Evolutionary conservation across 306 rosid genomes (phyloP).

Genomic region (Cicer bijugum): DNA sequence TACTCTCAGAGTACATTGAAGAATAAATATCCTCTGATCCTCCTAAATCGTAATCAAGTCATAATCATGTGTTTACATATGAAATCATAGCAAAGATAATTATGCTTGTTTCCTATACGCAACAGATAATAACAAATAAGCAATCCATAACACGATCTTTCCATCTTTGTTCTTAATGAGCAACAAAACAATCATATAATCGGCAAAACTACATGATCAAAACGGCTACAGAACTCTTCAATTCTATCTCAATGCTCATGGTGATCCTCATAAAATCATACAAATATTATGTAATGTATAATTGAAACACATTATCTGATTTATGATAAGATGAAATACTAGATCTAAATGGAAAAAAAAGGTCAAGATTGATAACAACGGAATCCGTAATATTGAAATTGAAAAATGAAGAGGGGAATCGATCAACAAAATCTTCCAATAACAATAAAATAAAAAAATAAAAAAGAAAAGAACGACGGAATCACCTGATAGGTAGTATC

Average conservation of each 20-base stretch:
- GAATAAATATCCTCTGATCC: conserved; percentile 28
- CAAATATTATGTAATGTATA: background rate
- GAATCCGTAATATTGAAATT: background rate
- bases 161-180: conserved; percentile 4
- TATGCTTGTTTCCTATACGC: background rate
- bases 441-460: background rate
- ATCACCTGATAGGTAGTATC: conserved; percentile 84
- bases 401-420: background rate
- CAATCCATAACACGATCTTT: conserved; percentile 15
- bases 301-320: conserved; percentile 3
- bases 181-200: conserved; percentile 8
- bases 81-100: background rate
- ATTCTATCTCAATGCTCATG: background rate
- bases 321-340: background rate
- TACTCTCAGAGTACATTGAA: conserved; percentile 6
- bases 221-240: conserved; percentile 15
- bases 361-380: background rate
- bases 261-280: conserved; percentile 23
- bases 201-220: background rate
- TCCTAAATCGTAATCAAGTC: background rate
- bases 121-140: background rate
- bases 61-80: background rate
- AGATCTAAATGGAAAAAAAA: background rate
- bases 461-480: background rate
- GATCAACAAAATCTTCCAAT: conserved; percentile 10